These are phyloP conservation scores for Acanthamoeba sp. DNA, from an alignment of 208 protist species.

Conservation along the genomic window DNA sequence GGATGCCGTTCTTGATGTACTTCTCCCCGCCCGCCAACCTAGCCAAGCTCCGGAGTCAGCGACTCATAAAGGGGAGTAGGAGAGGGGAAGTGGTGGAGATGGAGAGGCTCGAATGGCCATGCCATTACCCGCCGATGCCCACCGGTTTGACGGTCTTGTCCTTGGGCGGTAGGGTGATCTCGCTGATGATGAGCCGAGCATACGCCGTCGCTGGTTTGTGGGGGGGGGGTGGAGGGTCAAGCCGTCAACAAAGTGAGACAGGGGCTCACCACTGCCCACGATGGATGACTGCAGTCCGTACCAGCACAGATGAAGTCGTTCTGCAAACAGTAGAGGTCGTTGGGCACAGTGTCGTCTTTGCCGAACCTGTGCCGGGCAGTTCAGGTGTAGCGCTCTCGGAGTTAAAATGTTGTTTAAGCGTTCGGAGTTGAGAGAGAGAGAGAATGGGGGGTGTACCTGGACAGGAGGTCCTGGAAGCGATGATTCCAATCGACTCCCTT, in stretches of 20 bases:
- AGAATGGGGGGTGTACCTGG: not conserved
- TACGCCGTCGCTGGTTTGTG: constrained; percentile 32
- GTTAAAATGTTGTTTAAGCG: not conserved
- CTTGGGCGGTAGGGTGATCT: constrained; percentile 47
- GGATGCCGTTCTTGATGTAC: constrained; percentile 68
- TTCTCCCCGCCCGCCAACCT: constrained; percentile 45
- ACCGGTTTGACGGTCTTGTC: constrained; percentile 14
- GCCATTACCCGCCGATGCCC: constrained; percentile 14
- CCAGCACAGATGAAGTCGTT: constrained; percentile 42
- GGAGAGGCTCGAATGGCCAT: not conserved
- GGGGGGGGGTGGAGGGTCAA: too few species aligned
- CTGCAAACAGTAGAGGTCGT: constrained; percentile 21
- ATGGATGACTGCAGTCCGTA: not conserved
- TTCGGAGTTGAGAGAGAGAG: not conserved
- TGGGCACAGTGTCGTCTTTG: not conserved
- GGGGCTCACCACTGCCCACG: too few species aligned
- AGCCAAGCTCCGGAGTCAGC: too few species aligned
- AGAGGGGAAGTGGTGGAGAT: not conserved
- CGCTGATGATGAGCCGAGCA: constrained; percentile 64
- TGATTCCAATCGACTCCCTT: constrained; percentile 14
- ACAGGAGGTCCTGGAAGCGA: constrained; percentile 31
- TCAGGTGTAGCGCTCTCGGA: not conserved
- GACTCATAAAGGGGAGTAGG: too few species aligned
- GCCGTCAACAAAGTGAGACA: too few species aligned
- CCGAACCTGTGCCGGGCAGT: not conserved